phyloP scores from a whole-genome alignment of 2,329 filamentous ascomycete genomes.

The Trichophyton rubrum region DNA sequence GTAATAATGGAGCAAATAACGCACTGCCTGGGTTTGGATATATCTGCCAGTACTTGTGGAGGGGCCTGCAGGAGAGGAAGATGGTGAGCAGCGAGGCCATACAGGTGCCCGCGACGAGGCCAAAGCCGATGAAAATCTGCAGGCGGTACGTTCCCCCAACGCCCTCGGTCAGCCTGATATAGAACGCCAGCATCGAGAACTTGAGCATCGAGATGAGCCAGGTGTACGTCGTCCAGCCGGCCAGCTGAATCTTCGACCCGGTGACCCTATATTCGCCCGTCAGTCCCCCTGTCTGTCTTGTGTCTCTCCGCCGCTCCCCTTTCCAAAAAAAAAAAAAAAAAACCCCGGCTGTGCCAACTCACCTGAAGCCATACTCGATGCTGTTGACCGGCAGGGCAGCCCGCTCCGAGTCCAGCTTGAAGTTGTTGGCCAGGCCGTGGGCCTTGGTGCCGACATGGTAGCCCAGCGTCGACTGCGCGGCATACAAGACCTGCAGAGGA shows the following conservation, averaged over 20 bases:
- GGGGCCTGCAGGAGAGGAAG: slow-evolving; percentile 41
- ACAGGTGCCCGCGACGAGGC: slow-evolving; percentile 36
- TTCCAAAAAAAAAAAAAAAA: neutral
- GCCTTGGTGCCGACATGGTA: slow-evolving; percentile 36
- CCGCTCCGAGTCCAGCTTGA: slow-evolving; percentile 40
- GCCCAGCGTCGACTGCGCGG: slow-evolving; percentile 33
- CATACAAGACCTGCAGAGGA: slow-evolving; percentile 35
- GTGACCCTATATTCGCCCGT: slow-evolving; percentile 24
- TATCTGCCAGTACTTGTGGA: slow-evolving; percentile 47
- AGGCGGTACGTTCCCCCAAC: slow-evolving; percentile 18
- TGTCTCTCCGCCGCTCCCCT: too few species aligned
- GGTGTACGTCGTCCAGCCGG: slow-evolving; percentile 42
- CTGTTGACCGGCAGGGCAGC: slow-evolving; percentile 29
- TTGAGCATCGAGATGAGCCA: slow-evolving; percentile 41
- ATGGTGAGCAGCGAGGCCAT: slow-evolving; percentile 38
- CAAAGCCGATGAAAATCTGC: slow-evolving; percentile 39
- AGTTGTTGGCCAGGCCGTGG: slow-evolving; percentile 39
- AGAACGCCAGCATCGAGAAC: slow-evolving; percentile 43
- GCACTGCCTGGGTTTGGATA: slow-evolving; percentile 44
- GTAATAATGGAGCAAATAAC: slow-evolving; percentile 16
- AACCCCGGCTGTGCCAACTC: too few species aligned
- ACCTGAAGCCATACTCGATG: slow-evolving; percentile 33
- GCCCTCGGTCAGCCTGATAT: slow-evolving; percentile 37
- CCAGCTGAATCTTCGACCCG: slow-evolving; percentile 41
- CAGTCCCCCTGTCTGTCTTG: neutral